These are phyloP conservation scores for Periconia macrospinosa DNA, from an alignment of 2,329 filamentous ascomycete genomes.

Conservation along the genomic window DNA sequence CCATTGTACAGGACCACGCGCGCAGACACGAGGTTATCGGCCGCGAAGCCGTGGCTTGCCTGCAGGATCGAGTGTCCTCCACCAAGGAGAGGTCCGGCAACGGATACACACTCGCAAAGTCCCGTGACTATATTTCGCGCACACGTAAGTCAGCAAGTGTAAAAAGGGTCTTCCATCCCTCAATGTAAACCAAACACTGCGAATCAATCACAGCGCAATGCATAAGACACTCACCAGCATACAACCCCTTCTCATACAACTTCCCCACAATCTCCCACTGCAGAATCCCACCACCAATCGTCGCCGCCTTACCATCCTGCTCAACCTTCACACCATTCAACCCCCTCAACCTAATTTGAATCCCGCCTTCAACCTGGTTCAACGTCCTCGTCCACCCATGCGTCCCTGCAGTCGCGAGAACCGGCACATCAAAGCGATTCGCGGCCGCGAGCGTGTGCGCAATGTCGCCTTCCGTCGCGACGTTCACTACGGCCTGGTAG, in stretches of 20 bases:
- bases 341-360: slow-evolving; percentile 37
- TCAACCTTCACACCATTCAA: slow-evolving; percentile 30
- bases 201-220: neutral
- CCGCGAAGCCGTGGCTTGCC: slow-evolving; percentile 9
- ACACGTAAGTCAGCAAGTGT: neutral
- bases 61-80: slow-evolving; percentile 56
- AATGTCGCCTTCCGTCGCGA: slow-evolving; percentile 20
- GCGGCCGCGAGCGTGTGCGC: slow-evolving; percentile 13
- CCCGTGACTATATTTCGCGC: slow-evolving; percentile 13
- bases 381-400: slow-evolving; percentile 38
- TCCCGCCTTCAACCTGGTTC: slow-evolving; percentile 23
- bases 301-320: slow-evolving; percentile 19
- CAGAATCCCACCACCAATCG: slow-evolving; percentile 30
- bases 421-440: slow-evolving; percentile 30
- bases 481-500: slow-evolving; percentile 19
- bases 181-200: neutral
- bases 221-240: slow-evolving; percentile 27
- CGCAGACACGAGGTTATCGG: slow-evolving; percentile 19
- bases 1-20: slow-evolving; percentile 28
- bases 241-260: slow-evolving; percentile 29
- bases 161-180: no score
- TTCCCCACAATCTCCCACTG: slow-evolving; percentile 28
- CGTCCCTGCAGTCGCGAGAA: slow-evolving; percentile 38
- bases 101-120: slow-evolving; percentile 42
- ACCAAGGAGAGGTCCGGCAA: slow-evolving; percentile 59